Evolutionary conservation across 768 basidiomycete genomes (phyloP).

Genomic region (Boletus pseudo-olivaceus): DNA sequence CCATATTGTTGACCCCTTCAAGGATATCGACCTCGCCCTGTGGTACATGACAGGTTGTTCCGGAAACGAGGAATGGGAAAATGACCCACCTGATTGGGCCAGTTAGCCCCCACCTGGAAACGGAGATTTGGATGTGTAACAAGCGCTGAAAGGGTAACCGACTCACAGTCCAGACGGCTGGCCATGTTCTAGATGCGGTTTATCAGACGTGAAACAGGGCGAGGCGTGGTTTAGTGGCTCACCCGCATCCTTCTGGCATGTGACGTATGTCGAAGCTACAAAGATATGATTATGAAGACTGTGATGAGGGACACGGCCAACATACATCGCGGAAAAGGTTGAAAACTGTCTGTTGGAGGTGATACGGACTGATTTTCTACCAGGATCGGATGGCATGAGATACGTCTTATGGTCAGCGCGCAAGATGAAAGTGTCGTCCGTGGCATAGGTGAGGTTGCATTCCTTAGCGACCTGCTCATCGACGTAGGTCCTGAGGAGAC

Average conservation of each 20-base stretch:
- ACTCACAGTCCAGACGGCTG: conserved; percentile 24
- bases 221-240: background rate
- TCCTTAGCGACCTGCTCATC: conserved; percentile 20
- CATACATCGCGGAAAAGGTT: conserved; percentile 20
- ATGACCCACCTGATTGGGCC: conserved; percentile 16
- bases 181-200: conserved; percentile 21
- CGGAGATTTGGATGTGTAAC: no score
- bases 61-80: background rate
- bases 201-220: background rate
- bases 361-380: conserved; percentile 31
- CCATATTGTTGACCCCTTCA: conserved; percentile 43
- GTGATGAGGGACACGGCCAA: background rate
- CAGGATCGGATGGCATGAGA: conserved; percentile 20
- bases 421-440: conserved; percentile 26
- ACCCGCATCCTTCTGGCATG: conserved; percentile 33
- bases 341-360: conserved; percentile 20
- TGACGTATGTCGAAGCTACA: conserved; percentile 30
- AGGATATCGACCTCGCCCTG: conserved; percentile 47
- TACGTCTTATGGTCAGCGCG: conserved; percentile 28
- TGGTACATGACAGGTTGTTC: background rate
- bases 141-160: background rate
- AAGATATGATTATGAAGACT: background rate
- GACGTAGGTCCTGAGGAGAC: conserved; percentile 24
- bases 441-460: conserved; percentile 31
- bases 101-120: conserved; percentile 14